Conservation (phyloP, 2,329 filamentous ascomycete genomes). For the Capronia coronata region DNA sequence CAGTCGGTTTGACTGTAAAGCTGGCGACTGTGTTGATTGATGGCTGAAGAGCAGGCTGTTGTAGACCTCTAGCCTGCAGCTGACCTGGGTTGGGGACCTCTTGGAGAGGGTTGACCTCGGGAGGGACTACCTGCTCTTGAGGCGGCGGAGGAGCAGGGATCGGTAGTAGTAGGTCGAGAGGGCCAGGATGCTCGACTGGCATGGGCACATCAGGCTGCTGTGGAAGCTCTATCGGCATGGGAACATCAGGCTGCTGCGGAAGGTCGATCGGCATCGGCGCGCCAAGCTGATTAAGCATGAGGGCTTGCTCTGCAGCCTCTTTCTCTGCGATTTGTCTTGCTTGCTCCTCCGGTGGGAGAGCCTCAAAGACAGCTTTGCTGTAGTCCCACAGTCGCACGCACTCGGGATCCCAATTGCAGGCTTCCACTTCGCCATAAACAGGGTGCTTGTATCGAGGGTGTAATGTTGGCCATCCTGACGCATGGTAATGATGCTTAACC, state of each 20-base stretch:
- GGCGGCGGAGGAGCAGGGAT: background rate
- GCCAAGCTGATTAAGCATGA: background rate
- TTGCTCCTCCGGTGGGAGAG: slow-evolving; percentile 54
- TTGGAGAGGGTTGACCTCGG: background rate
- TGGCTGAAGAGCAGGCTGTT: background rate
- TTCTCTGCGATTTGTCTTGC: slow-evolving; percentile 43
- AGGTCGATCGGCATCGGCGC: background rate
- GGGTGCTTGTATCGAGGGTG: slow-evolving; percentile 63
- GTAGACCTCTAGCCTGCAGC: no score
- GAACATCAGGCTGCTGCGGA: background rate
- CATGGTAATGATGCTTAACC: slow-evolving; percentile 69
- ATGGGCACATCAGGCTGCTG: no score
- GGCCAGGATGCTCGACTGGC: no score
- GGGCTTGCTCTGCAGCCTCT: slow-evolving; percentile 12
- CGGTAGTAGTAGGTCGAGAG: no score
- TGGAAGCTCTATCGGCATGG: no score
- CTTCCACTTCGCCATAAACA: slow-evolving; percentile 63
- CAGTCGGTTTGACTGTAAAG: no score
- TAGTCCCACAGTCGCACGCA: slow-evolving; percentile 62
- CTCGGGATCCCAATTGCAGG: slow-evolving; percentile 61
- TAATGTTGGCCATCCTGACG: slow-evolving; percentile 62
- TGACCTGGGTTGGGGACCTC: no score
- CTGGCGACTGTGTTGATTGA: background rate
- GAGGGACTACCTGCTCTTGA: background rate
- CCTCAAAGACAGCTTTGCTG: slow-evolving; percentile 55